A percentile compares a stretch with the other conserved stretches of the same genome.
Evolutionary conservation across 2,329 filamentous ascomycete species (phyloP).

Genomic region (Fusarium miscanthi): DNA sequence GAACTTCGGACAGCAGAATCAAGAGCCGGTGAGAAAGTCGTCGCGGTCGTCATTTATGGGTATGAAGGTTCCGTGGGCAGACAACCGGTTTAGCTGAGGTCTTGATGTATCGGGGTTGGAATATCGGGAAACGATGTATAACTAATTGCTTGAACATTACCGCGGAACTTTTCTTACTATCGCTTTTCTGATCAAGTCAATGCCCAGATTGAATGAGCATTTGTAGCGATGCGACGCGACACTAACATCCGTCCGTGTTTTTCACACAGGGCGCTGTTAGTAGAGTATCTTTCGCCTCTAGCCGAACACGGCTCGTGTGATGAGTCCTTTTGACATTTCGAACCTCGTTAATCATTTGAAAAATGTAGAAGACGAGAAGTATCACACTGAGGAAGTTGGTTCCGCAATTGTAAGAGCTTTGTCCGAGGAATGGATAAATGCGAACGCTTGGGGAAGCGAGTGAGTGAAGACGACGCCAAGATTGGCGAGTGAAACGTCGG

Average conservation of each 20-base stretch:
- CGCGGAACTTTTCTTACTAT: neutral
- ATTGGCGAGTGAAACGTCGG: neutral
- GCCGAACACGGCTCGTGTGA: too few relatives aligned
- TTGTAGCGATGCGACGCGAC: neutral
- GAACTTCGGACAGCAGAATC: neutral
- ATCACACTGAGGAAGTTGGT: too few relatives aligned
- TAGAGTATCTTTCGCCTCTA: neutral
- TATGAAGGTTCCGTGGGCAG: constrained; percentile 32
- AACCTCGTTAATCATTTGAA: fast-evolving
- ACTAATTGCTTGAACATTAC: too few relatives aligned
- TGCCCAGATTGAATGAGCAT: neutral
- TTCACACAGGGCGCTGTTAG: neutral
- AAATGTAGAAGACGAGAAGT: neutral
- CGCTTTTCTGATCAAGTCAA: neutral
- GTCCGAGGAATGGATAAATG: too few relatives aligned
- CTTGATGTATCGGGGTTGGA: too few relatives aligned
- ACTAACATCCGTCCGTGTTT: neutral
- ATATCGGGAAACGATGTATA: too few relatives aligned
- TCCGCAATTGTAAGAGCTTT: too few relatives aligned
- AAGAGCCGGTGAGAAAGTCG: constrained; percentile 1
- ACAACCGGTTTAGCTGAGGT: neutral
- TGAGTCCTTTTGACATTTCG: fast-evolving
- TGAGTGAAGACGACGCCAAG: neutral
- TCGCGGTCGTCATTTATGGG: constrained; percentile 27
- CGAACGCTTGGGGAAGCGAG: neutral